Percentiles rank a stretch among this genome's conserved stretches.
phyloP scores from a whole-genome alignment of 1,139 yeast species.

The Nakaseomyces uthaithaninus region DNA sequence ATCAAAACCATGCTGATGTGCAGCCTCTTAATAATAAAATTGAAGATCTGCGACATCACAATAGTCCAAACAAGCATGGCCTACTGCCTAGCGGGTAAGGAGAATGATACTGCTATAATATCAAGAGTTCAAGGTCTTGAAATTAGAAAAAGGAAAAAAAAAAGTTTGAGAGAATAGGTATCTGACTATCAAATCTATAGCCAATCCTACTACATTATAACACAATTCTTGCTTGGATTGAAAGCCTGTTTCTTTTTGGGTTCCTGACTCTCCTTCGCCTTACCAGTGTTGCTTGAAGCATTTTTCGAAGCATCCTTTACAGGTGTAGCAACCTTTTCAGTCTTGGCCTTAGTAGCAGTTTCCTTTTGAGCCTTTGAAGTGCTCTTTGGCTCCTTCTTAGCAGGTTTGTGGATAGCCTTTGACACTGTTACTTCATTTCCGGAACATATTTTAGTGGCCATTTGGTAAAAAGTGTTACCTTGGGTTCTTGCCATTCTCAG shows the following conservation, averaged over 20 bases:
- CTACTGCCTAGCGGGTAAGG: no score
- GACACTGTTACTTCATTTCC: background rate
- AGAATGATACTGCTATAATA: no score
- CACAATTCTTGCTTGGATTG: constrained; percentile 6
- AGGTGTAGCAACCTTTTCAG: background rate
- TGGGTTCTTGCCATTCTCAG: constrained; percentile 51
- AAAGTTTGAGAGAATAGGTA: background rate
- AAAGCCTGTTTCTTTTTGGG: background rate
- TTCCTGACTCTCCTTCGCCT: constrained; percentile 8
- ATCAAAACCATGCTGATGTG: no score
- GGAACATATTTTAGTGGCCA: constrained; percentile 15
- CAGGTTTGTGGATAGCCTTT: constrained; percentile 3
- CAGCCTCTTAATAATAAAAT: no score
- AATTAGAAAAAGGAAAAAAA: background rate
- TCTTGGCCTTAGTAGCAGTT: constrained; percentile 8
- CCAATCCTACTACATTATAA: background rate
- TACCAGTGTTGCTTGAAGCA: constrained; percentile 8
- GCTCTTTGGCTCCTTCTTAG: constrained; percentile 8
- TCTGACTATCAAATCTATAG: no score
- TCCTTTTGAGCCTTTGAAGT: constrained; percentile 10
- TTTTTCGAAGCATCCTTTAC: constrained; percentile 7
- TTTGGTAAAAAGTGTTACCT: constrained; percentile 56
- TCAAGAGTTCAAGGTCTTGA: no score
- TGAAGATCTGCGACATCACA: no score
- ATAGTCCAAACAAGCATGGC: no score